phyloP scores from a whole-genome alignment of 305 asterid genomes.

The Fraxinus greggii region DNA sequence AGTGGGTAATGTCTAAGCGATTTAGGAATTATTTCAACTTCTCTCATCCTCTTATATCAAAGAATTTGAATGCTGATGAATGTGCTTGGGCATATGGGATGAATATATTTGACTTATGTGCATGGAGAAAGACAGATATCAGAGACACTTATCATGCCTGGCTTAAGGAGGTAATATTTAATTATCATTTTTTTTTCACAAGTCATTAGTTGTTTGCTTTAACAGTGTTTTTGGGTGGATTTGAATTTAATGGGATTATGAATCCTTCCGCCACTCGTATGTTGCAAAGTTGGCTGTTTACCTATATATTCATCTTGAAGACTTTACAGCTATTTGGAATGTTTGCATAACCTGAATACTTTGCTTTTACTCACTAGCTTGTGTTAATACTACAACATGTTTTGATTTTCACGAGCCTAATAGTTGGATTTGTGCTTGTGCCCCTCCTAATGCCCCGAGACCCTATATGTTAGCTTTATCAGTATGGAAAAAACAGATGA shows the following conservation, averaged over 20 bases:
- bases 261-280: not conserved
- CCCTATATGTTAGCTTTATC: not conserved
- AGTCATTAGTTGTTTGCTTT: not conserved
- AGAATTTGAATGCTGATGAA: conserved; percentile 83
- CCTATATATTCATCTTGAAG: not conserved
- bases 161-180: conserved; percentile 73
- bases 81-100: conserved; percentile 99
- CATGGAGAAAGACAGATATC: conserved; percentile 77
- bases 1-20: conserved; percentile 96
- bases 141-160: conserved; percentile 88
- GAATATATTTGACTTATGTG: conserved; percentile 86
- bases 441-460: not conserved
- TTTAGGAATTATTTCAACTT: conserved; percentile 93
- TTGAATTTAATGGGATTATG: not conserved
- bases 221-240: not conserved
- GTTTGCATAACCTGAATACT: not conserved
- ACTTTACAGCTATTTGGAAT: not conserved
- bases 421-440: not conserved
- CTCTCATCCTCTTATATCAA: conserved; percentile 79
- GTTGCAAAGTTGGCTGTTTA: not conserved
- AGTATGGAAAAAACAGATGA: not conserved
- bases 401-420: not conserved
- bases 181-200: not conserved
- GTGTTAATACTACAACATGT: not conserved
- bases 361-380: not conserved